These are phyloP conservation scores for Entamoeba dispar DNA, from an alignment of 208 protist genomes.

Conservation along the genomic window DNA sequence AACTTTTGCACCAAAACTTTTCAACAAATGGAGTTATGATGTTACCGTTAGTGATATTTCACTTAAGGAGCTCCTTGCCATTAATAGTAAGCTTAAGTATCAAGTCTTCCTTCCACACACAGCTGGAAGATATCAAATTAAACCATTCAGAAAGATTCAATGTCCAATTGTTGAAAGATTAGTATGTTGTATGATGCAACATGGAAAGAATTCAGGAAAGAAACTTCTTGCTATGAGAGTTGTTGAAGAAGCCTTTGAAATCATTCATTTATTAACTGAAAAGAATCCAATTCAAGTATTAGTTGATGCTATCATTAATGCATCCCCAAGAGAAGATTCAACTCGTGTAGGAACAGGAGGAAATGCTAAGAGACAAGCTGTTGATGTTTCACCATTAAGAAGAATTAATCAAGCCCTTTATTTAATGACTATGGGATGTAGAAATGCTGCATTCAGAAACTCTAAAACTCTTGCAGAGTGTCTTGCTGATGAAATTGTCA, in stretches of 20 bases:
- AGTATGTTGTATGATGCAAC: slow-evolving; percentile 45
- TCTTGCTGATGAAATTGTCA: slow-evolving; percentile 97
- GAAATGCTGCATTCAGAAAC: slow-evolving; percentile 89
- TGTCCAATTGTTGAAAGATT: slow-evolving; percentile 71
- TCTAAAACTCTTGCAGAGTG: slow-evolving; percentile 98
- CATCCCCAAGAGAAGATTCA: slow-evolving; percentile 95
- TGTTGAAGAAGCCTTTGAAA: slow-evolving; percentile 90
- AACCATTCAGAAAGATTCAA: slow-evolving; percentile 92
- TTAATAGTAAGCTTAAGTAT: background rate
- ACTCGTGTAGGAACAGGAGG: slow-evolving; percentile 94
- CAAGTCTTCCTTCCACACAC: slow-evolving; percentile 81
- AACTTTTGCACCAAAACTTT: background rate
- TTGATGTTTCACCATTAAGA: slow-evolving; percentile 97
- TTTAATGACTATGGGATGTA: slow-evolving; percentile 81
- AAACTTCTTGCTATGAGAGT: slow-evolving; percentile 94
- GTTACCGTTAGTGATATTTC: background rate
- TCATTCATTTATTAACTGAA: slow-evolving; percentile 92
- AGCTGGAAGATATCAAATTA: slow-evolving; percentile 79
- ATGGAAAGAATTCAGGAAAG: slow-evolving; percentile 96
- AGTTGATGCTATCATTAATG: slow-evolving; percentile 86
- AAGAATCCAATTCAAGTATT: slow-evolving; percentile 89
- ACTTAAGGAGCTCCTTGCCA: background rate
- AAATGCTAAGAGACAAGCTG: slow-evolving; percentile 93
- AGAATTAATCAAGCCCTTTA: slow-evolving; percentile 92
- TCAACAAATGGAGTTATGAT: background rate